Conservation (phyloP, 2,329 filamentous ascomycete species). For the Dothideomycetes sp. region DNA sequence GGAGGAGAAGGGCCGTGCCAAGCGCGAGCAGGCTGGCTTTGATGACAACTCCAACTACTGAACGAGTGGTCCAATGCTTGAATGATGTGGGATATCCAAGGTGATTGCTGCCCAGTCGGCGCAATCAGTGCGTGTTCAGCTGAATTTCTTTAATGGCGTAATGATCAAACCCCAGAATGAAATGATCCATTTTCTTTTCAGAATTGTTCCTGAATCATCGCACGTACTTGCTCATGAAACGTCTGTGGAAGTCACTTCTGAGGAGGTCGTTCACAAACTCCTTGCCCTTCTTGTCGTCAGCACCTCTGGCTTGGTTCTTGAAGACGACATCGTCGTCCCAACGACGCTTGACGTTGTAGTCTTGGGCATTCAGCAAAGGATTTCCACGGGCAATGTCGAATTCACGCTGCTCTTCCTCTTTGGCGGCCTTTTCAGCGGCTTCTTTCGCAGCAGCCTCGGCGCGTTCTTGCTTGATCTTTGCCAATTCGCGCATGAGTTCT, state of each 20-base stretch:
- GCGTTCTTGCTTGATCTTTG: constrained; percentile 83
- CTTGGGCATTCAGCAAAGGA: constrained; percentile 75
- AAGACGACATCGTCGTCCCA: constrained; percentile 99
- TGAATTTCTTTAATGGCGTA: too few relatives aligned
- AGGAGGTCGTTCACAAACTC: constrained; percentile 96
- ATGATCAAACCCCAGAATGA: too few relatives aligned
- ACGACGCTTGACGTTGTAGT: constrained; percentile 82
- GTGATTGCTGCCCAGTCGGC: too few relatives aligned
- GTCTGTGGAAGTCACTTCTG: constrained; percentile 92
- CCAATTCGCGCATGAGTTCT: constrained; percentile 82
- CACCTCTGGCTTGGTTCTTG: constrained; percentile 94
- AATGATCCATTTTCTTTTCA: too few relatives aligned
- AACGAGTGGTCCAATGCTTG: background rate
- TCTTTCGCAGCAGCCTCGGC: constrained; percentile 72
- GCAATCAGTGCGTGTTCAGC: too few relatives aligned
- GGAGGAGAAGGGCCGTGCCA: constrained; percentile 41
- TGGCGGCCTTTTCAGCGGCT: constrained; percentile 69
- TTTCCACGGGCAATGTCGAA: constrained; percentile 87
- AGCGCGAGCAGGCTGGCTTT: constrained; percentile 33
- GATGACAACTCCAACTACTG: constrained; percentile 3
- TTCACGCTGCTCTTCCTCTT: constrained; percentile 76
- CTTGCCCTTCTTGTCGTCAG: constrained; percentile 69
- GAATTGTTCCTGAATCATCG: constrained; percentile 18
- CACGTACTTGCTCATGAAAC: constrained; percentile 64
- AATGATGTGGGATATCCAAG: background rate